Conservation (phyloP, 2,329 filamentous ascomycete species). For the Metarhizium guizhouense region DNA sequence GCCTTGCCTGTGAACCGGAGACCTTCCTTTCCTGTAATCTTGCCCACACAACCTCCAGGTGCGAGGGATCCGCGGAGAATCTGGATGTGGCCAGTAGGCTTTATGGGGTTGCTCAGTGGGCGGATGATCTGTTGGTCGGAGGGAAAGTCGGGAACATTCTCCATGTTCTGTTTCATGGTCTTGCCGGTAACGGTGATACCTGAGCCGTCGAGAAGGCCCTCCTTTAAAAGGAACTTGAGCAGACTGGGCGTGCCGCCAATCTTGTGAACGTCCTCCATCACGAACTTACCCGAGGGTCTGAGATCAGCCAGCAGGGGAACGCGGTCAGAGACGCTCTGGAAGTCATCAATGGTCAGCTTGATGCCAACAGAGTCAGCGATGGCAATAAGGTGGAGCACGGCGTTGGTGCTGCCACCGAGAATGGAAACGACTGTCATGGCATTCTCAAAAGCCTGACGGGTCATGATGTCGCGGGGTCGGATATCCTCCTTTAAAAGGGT, state of each 20-base stretch:
- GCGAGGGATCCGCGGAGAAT: constrained; percentile 80
- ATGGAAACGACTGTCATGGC: constrained; percentile 79
- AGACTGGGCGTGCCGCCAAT: constrained; percentile 82
- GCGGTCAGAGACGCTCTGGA: constrained; percentile 72
- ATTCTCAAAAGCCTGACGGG: constrained; percentile 72
- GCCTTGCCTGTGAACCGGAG: constrained; percentile 72
- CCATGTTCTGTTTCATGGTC: constrained; percentile 79
- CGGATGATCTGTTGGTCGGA: constrained; percentile 75
- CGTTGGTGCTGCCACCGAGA: constrained; percentile 78
- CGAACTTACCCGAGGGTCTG: constrained; percentile 79
- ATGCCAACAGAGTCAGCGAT: constrained; percentile 75
- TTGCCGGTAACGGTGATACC: constrained; percentile 84
- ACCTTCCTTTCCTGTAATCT: constrained; percentile 94
- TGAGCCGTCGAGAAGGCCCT: constrained; percentile 70
- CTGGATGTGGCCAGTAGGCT: constrained; percentile 78
- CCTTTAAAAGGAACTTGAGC: constrained; percentile 78
- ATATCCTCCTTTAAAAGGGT: constrained; percentile 70
- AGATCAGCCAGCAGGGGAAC: constrained; percentile 74
- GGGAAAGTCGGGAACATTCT: constrained; percentile 63
- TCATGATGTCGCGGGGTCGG: constrained; percentile 68
- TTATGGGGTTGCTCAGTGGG: constrained; percentile 74
- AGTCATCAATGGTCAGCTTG: constrained; percentile 77
- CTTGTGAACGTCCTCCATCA: constrained; percentile 77
- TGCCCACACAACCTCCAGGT: constrained; percentile 79
- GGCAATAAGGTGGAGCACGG: constrained; percentile 75